Conservation (phyloP, 2,329 filamentous ascomycete species). For the Domatiomyces globalis region DNA sequence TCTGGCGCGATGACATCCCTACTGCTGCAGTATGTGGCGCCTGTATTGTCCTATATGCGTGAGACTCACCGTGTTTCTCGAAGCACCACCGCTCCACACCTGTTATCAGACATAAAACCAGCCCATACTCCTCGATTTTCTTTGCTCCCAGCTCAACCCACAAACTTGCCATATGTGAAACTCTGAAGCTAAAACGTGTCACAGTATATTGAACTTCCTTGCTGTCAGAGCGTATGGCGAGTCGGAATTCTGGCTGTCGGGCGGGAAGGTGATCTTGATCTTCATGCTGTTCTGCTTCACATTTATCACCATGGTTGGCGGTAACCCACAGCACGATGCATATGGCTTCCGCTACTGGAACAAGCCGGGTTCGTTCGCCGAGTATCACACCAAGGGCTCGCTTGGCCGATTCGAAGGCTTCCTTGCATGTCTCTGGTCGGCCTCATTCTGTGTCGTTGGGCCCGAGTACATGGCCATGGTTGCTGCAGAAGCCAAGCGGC, state of each 20-base stretch:
- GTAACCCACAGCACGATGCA: constrained; percentile 54
- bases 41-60: constrained; percentile 28
- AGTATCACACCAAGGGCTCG: constrained; percentile 45
- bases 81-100: constrained; percentile 7
- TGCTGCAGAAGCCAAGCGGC: constrained; percentile 55
- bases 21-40: constrained; percentile 25
- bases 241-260: constrained; percentile 53
- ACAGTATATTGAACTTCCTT: constrained; percentile 46
- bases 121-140: constrained; percentile 2
- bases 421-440: constrained; percentile 57
- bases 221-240: constrained; percentile 56
- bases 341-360: constrained; percentile 56
- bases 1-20: constrained; percentile 27
- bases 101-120: constrained; percentile 2
- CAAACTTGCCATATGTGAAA: background rate
- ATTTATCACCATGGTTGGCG: constrained; percentile 67
- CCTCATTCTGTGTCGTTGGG: constrained; percentile 49
- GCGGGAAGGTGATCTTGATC: constrained; percentile 54
- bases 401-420: constrained; percentile 43
- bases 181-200: constrained; percentile 18
- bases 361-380: constrained; percentile 51
- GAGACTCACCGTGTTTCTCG: constrained; percentile 3
- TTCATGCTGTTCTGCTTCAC: constrained; percentile 57
- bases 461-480: constrained; percentile 49
- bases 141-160: background rate